phyloP scores from a whole-genome alignment of 2,329 filamentous ascomycete genomes.

The Epichloe bromicola region DNA sequence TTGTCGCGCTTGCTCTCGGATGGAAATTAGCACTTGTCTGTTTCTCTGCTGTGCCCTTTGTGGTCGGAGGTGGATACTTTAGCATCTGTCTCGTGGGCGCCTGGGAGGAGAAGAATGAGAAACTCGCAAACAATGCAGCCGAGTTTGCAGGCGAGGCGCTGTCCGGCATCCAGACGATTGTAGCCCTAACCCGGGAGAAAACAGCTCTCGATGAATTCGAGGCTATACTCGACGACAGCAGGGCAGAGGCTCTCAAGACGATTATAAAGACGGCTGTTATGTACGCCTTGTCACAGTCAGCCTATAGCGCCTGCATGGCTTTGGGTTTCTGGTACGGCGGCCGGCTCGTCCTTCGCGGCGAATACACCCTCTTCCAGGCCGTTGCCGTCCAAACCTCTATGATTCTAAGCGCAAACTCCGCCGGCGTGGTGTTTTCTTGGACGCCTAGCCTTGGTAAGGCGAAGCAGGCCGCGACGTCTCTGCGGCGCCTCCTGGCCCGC shows the following conservation, averaged over 20 bases:
- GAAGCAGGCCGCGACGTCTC: neutral
- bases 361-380: conserved; percentile 4
- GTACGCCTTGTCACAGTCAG: conserved; percentile 4
- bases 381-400: neutral
- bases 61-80: conserved; percentile 27
- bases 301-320: conserved; percentile 2
- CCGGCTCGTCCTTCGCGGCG: neutral
- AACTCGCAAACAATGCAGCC: neutral
- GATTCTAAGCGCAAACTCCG: neutral
- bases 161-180: conserved; percentile 9
- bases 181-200: conserved; percentile 3
- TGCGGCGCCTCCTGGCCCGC: neutral
- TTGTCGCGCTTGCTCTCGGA: conserved; percentile 22
- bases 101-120: conserved; percentile 4
- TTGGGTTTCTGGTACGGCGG: conserved; percentile 11
- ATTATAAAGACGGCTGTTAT: neutral
- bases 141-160: conserved; percentile 7
- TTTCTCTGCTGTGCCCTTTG: conserved; percentile 24
- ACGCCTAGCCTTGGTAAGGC: neutral
- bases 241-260: neutral
- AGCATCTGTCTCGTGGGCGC: conserved; percentile 18
- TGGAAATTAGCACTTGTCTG: conserved; percentile 33
- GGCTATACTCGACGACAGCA: neutral
- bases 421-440: neutral
- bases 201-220: neutral